Conservation (phyloP, 2,329 filamentous ascomycete species). For the Tolypocladium sp. region DNA sequence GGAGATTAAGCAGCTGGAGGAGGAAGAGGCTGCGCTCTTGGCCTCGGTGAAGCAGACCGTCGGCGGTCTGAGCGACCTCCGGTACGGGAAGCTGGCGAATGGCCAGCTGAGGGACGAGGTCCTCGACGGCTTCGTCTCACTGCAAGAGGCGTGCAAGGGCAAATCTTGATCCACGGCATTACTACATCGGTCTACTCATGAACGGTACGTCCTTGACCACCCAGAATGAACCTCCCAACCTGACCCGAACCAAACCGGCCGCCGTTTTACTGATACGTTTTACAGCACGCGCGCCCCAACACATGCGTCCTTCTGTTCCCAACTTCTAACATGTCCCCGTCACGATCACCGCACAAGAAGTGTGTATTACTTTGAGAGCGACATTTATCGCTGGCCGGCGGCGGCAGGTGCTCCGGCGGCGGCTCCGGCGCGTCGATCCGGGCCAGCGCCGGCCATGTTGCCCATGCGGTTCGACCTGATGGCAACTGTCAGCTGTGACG, state of each 20-base stretch:
- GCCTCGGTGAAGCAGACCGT: slow-evolving; percentile 56
- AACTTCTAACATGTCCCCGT: not conserved
- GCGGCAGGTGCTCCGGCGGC: slow-evolving; percentile 5
- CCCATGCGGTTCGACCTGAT: slow-evolving; percentile 28
- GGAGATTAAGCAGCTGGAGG: slow-evolving; percentile 57
- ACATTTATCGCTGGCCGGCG: not conserved
- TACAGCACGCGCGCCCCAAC: not conserved
- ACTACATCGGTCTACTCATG: not conserved
- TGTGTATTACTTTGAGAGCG: not conserved
- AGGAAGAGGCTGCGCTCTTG: slow-evolving; percentile 52
- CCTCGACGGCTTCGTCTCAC: slow-evolving; percentile 48
- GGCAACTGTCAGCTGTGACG: not conserved
- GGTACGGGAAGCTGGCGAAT: slow-evolving; percentile 68
- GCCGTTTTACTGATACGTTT: not conserved
- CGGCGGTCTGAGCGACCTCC: slow-evolving; percentile 69
- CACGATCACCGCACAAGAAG: not conserved
- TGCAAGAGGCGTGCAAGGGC: slow-evolving; percentile 51
- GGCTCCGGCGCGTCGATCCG: slow-evolving; percentile 7
- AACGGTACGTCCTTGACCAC: not conserved
- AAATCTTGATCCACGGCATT: slow-evolving; percentile 19
- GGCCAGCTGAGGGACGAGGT: slow-evolving; percentile 55
- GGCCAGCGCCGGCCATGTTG: slow-evolving; percentile 1
- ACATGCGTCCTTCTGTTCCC: not conserved
- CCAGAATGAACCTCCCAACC: not conserved
- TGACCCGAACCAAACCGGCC: not conserved